A percentile compares a stretch with the other conserved stretches of the same genome.
phyloP scores from a whole-genome alignment of 495 filamentous ascomycete species.

The Penicillium salamii region DNA sequence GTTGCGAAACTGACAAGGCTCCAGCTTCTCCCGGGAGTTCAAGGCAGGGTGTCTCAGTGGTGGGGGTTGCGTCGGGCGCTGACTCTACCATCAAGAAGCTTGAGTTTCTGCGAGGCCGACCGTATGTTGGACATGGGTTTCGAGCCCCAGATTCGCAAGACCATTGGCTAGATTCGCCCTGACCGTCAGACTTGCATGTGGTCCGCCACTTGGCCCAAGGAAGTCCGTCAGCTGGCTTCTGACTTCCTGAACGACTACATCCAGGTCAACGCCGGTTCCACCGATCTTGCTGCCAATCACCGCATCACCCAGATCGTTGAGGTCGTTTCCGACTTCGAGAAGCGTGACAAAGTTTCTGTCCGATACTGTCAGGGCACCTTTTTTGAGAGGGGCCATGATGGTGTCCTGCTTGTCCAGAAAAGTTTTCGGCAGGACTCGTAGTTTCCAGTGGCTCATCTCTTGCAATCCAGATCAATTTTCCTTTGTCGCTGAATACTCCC shows the following conservation, averaged over 20 bases:
- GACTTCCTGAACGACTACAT: slow-evolving; percentile 97
- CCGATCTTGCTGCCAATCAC: slow-evolving; percentile 96
- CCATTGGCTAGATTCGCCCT: slow-evolving; percentile 94
- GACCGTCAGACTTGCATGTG: slow-evolving; percentile 99
- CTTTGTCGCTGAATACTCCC: too few relatives aligned
- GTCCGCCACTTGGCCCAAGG: slow-evolving; percentile 99
- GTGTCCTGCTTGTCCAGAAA: too few relatives aligned
- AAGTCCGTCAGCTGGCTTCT: slow-evolving; percentile 90
- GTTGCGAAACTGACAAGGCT: too few relatives aligned
- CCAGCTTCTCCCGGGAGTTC: too few relatives aligned
- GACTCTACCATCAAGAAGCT: too few relatives aligned
- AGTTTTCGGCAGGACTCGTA: too few relatives aligned
- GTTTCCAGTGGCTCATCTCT: too few relatives aligned
- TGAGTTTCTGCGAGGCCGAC: slow-evolving; percentile 97
- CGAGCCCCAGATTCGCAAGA: slow-evolving; percentile 98
- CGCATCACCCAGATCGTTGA: slow-evolving; percentile 97
- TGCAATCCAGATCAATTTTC: too few relatives aligned
- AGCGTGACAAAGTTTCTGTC: slow-evolving; percentile 96
- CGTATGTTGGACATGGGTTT: slow-evolving; percentile 99
- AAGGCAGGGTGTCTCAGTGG: too few relatives aligned
- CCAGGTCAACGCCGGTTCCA: slow-evolving; percentile 97
- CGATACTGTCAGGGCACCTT: too few relatives aligned
- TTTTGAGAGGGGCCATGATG: too few relatives aligned
- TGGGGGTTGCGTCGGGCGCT: too few relatives aligned
- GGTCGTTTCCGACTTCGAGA: slow-evolving; percentile 92